Evolutionary conservation across 148 eudicot genomes (phyloP).

Genomic region (Vaccinium darrowii): DNA sequence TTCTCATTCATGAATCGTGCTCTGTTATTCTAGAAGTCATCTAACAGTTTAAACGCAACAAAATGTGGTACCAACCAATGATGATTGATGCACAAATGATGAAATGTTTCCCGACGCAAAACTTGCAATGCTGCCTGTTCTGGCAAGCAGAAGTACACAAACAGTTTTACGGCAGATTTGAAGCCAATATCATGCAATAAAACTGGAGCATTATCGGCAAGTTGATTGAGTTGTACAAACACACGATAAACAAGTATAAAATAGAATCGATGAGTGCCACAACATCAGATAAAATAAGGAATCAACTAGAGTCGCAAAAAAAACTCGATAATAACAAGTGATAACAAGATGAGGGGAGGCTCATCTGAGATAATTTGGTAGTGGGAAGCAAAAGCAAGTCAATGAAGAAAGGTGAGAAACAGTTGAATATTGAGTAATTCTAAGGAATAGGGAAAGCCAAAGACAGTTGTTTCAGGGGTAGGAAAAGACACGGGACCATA

Average conservation of each 20-base stretch:
- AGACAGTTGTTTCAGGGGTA: not conserved
- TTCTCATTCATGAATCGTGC: not conserved
- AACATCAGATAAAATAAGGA: not conserved
- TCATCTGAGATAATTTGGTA: not conserved
- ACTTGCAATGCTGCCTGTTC: no score
- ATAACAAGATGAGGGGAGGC: conserved; percentile 1
- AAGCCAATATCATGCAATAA: no score
- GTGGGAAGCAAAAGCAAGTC: not conserved
- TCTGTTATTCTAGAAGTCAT: not conserved
- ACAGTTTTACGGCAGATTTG: no score
- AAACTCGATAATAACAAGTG: not conserved
- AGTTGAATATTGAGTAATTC: not conserved
- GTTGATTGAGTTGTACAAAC: no score
- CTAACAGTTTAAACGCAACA: no score
- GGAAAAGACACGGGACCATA: not conserved
- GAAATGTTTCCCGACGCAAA: no score
- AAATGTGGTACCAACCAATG: no score
- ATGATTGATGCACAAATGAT: no score
- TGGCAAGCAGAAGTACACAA: no score
- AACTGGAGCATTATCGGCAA: no score
- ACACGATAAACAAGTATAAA: no score
- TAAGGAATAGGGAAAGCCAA: conserved; percentile 2
- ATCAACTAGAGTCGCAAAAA: not conserved
- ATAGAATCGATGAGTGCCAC: not conserved
- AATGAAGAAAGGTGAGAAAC: not conserved